phyloP scores from a whole-genome alignment of 805 yeast species.

The Lachancea lanzarotensis region DNA sequence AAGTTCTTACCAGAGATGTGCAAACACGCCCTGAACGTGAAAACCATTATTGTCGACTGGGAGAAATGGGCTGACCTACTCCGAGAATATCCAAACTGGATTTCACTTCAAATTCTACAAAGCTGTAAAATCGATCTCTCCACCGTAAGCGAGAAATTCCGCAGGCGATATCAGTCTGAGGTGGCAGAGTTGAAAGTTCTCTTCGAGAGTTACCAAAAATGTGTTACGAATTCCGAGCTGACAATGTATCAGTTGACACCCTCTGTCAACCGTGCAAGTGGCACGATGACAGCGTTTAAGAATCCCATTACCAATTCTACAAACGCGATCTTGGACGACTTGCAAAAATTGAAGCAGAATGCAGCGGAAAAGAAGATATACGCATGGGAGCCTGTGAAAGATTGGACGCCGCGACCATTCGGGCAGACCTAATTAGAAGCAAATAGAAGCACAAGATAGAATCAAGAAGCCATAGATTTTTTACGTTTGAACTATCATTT shows the following conservation, averaged over 20 bases:
- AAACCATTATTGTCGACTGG: conserved; percentile 1
- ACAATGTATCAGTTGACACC: conserved; percentile 5
- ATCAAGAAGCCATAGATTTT: neutral
- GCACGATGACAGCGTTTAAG: neutral
- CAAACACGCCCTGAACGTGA: conserved; percentile 1
- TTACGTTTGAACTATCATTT: neutral
- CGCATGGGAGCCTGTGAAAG: conserved; percentile 4
- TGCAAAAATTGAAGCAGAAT: neutral
- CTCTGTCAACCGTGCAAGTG: neutral
- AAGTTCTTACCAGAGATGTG: conserved; percentile 2
- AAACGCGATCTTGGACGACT: conserved; percentile 1
- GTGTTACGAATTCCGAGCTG: conserved; percentile 1
- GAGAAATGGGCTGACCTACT: conserved; percentile 1
- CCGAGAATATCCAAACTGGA: conserved; percentile 4
- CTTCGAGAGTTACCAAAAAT: neutral
- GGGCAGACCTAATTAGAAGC: neutral
- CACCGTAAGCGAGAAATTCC: neutral
- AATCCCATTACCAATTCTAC: neutral
- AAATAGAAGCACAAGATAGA: neutral
- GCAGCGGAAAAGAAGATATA: neutral
- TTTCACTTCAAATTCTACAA: neutral
- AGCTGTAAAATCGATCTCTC: neutral
- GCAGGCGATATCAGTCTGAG: conserved; percentile 1
- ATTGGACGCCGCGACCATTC: conserved; percentile 8
- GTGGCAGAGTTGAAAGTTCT: neutral